phyloP scores from a whole-genome alignment of 257 asterid species.

The Solanum clarkiae region DNA sequence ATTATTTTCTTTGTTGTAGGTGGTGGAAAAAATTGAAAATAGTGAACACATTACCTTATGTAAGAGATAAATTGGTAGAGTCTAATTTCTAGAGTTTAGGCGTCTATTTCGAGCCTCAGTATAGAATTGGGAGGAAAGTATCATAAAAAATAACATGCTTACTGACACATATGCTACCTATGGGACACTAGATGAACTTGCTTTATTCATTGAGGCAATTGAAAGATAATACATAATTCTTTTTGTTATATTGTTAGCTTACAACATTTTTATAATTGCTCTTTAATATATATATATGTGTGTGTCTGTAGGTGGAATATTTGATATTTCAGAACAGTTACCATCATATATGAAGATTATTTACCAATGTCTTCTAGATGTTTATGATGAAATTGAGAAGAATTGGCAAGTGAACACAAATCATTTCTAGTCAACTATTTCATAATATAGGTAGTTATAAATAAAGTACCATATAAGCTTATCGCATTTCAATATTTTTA shows the following conservation, averaged over 20 bases:
- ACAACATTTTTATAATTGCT: background rate
- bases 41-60: constrained; percentile 4
- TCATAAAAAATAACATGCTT: background rate
- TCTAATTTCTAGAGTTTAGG: constrained; percentile 15
- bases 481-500: background rate
- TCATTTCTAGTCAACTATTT: background rate
- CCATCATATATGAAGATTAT: background rate
- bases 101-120: constrained; percentile 20
- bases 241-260: background rate
- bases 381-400: background rate
- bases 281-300: background rate
- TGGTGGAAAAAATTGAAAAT: constrained; percentile 14
- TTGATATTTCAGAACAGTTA: background rate
- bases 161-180: background rate
- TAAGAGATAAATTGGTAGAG: constrained; percentile 25
- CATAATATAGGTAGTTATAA: constrained; percentile 6
- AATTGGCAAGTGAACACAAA: background rate
- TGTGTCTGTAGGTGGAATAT: background rate
- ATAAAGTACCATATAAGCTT: no score
- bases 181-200: background rate
- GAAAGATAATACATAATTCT: background rate
- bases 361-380: background rate
- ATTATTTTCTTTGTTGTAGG: constrained; percentile 2
- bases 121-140: background rate
- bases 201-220: background rate